Evolutionary conservation across 2,329 filamentous ascomycete species (phyloP).

Genomic region (Clarireedia sp.): DNA sequence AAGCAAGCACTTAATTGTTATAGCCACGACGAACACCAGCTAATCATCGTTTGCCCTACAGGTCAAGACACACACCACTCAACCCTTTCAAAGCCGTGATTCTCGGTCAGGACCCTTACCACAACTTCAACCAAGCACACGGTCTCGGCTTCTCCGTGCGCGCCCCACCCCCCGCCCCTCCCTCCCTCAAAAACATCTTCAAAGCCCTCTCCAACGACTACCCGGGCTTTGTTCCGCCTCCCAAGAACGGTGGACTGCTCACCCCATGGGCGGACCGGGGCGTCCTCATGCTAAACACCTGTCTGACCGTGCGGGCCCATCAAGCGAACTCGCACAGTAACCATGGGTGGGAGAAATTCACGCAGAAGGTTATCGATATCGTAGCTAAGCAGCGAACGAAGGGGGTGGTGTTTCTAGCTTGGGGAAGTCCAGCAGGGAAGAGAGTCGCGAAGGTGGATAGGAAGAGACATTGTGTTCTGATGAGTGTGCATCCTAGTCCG

Average conservation of each 20-base stretch:
- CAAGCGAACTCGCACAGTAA: conserved; percentile 79
- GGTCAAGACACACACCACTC: conserved; percentile 90
- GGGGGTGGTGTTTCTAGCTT: conserved; percentile 92
- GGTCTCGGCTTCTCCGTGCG: conserved; percentile 93
- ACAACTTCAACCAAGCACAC: conserved; percentile 91
- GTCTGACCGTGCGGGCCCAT: conserved; percentile 84
- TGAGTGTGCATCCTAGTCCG: conserved; percentile 89
- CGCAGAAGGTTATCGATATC: conserved; percentile 82
- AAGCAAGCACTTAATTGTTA: conserved; percentile 24
- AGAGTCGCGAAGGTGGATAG: conserved; percentile 66
- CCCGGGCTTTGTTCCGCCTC: conserved; percentile 65
- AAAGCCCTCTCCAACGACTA: conserved; percentile 82
- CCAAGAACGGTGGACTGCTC: conserved; percentile 71
- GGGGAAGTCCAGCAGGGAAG: conserved; percentile 80
- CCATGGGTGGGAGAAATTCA: conserved; percentile 88
- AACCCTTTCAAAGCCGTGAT: conserved; percentile 86
- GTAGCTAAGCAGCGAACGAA: conserved; percentile 67
- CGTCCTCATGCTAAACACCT: conserved; percentile 89
- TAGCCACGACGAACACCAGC: conserved; percentile 1
- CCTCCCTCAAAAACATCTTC: conserved; percentile 92
- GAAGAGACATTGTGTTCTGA: conserved; percentile 71
- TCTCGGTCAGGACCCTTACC: conserved; percentile 93
- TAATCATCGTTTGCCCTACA: conserved; percentile 33
- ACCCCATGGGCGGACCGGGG: conserved; percentile 92
- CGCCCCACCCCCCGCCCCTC: conserved; percentile 78